phyloP scores from a whole-genome alignment of 208 protist genomes.

The Angomonas deanei region DNA sequence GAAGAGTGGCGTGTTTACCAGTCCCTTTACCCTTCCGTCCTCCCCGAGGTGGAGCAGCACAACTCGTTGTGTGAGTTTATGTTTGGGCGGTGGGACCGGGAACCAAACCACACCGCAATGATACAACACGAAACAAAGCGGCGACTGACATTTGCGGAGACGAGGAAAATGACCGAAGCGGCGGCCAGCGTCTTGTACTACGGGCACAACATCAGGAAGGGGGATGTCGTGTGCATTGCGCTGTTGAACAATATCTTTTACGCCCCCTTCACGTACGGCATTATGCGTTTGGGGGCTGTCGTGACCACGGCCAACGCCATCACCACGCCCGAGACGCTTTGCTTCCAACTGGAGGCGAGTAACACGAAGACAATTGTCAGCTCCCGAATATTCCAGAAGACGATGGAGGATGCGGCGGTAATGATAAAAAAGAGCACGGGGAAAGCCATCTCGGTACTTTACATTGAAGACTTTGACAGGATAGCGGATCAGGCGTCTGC shows the following conservation, averaged over 20 bases:
- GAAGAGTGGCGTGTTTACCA: too few relatives aligned
- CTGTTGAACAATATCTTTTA: constrained; percentile 26
- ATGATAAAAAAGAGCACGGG: not conserved
- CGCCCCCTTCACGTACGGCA: constrained; percentile 16
- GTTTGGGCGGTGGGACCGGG: not conserved
- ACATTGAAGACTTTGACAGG: constrained; percentile 1
- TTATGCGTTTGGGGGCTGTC: constrained; percentile 24
- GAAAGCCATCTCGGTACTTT: not conserved
- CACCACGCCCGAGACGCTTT: constrained; percentile 11
- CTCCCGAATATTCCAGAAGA: constrained; percentile 13
- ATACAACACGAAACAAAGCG: constrained; percentile 7
- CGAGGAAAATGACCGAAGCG: constrained; percentile 12
- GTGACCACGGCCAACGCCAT: constrained; percentile 26
- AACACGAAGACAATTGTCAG: constrained; percentile 19
- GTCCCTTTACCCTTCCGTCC: not conserved
- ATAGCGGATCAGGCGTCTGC: not conserved
- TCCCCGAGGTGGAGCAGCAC: not conserved
- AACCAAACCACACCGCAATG: not conserved
- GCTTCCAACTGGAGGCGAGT: constrained; percentile 13
- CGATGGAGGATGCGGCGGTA: not conserved
- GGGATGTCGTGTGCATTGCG: constrained; percentile 25
- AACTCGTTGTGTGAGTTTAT: constrained; percentile 11
- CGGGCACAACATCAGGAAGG: constrained; percentile 16
- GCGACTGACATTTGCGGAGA: not conserved
- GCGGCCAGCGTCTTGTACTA: constrained; percentile 25